Evolutionary conservation across 106 monocot species (phyloP), one percentile per base, ranked within the genome.

Genomic region (Acorus gramineus): DNA sequence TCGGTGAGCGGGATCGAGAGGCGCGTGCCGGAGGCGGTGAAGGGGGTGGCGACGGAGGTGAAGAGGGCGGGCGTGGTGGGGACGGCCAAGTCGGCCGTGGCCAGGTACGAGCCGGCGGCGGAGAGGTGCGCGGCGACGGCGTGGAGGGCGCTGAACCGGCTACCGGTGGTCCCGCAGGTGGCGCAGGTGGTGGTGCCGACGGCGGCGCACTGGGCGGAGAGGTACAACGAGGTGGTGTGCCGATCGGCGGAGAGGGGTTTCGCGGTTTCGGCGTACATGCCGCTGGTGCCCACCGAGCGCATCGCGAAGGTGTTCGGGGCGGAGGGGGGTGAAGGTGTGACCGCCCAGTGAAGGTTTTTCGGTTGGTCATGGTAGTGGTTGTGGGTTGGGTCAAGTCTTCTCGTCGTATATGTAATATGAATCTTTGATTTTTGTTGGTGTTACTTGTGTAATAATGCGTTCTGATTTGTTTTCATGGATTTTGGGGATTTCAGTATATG

Each of bases 291-390:
- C 2, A 73, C 50, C 5, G 81, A 84, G 62, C 77, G 73, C 61
- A 84, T 87, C 8, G 77, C 74, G 6, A 69, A 84, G 78, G 84
- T 76, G 53, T 87, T 87, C 59, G 77, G 68, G 14, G 51, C 61
- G 8, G 56, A 63, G 9, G 62, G 47, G 44, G 11, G 3, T 28
- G 28, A 28, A 28, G 28, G 28, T 28, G 28, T 28, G 28, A 1
- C 28, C 28, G 28, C 28, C 28, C 28, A 28, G 28, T 28, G 28
- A 28, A 28, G 28, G 28, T 28, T 28, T 28, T 28, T 28, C 28
- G 28, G 28, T 28, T 28, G 28, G 28, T 28, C 0, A 1, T 28
- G 28, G n/a, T n/a, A n/a, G n/a, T n/a, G n/a, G n/a, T n/a, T n/a
- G n/a, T n/a, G n/a, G n/a, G 28, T 28, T 28, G 28, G 28, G 28